These are phyloP conservation scores for Epichloe brachyelytri DNA, from an alignment of 2,329 filamentous ascomycete genomes.

Conservation along the genomic window DNA sequence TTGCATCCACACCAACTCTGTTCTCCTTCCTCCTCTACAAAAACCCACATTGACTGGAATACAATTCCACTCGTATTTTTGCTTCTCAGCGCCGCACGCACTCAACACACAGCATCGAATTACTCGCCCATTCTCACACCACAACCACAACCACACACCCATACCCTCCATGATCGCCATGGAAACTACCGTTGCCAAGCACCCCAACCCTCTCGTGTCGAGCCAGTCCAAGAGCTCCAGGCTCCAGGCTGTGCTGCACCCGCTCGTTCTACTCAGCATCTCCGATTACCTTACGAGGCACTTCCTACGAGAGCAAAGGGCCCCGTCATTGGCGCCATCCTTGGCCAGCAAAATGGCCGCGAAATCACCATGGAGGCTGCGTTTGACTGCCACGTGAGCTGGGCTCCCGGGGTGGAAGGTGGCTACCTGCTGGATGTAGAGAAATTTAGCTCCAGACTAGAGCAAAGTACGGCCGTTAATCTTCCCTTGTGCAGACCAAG, in stretches of 20 bases:
- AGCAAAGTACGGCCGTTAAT: conserved; percentile 57
- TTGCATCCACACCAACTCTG: no score
- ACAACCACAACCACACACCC: no score
- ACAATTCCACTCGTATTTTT: no score
- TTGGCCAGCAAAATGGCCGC: conserved; percentile 83
- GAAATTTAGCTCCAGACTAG: conserved; percentile 67
- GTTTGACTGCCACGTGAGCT: conserved; percentile 61
- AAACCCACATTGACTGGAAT: no score
- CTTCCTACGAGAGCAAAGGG: conserved; percentile 62
- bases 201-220: conserved; percentile 47
- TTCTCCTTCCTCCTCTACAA: no score
- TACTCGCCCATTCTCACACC: no score
- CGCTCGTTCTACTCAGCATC: conserved; percentile 87
- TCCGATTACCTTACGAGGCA: conserved; percentile 94
- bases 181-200: conserved; percentile 11
- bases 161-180: not conserved
- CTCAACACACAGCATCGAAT: no score
- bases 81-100: no score
- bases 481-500: no score
- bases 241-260: conserved; percentile 75
- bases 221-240: conserved; percentile 51
- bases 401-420: conserved; percentile 33
- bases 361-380: conserved; percentile 87
- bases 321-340: conserved; percentile 72
- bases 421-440: conserved; percentile 49